These are phyloP conservation scores for Aspergillus pseudonomiae DNA, from an alignment of 2,329 filamentous ascomycete species.

Conservation along the genomic window DNA sequence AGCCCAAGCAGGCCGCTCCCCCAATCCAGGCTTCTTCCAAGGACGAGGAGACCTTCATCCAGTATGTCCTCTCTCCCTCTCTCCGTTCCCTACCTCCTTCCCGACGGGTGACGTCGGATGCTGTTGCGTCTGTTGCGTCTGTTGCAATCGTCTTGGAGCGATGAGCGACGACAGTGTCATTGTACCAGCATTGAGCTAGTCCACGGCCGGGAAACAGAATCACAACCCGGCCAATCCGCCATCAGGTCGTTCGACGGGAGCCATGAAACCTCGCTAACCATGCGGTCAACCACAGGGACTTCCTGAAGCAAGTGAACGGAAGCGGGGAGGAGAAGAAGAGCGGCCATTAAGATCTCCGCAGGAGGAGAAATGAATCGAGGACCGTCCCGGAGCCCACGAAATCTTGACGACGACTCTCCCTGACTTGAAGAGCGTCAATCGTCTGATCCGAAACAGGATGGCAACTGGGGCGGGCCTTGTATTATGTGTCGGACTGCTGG, in stretches of 20 bases:
- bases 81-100: neutral
- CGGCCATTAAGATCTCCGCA: slow-evolving; percentile 35
- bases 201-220: neutral
- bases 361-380: slow-evolving; percentile 15
- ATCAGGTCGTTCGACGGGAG: neutral
- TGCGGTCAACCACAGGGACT: slow-evolving; percentile 43
- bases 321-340: slow-evolving; percentile 48
- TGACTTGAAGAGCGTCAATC: neutral
- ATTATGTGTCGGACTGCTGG: slow-evolving; percentile 8
- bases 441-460: slow-evolving; percentile 2
- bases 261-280: neutral
- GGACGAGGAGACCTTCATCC: slow-evolving; percentile 70
- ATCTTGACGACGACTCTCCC: neutral
- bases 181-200: neutral
- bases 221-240: no score
- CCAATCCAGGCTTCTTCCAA: slow-evolving; percentile 67
- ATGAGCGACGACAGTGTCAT: neutral
- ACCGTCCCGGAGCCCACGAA: neutral
- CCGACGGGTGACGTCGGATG: neutral
- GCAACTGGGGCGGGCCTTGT: slow-evolving; percentile 9
- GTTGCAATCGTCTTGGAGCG: neutral
- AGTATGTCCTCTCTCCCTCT: slow-evolving; percentile 51
- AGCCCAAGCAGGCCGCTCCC: slow-evolving; percentile 52
- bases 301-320: slow-evolving; percentile 52
- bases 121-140: neutral